A percentile compares a stretch with the other conserved stretches of the same genome.
These are phyloP conservation scores for Helicocarpus griseus DNA, from an alignment of 2,329 filamentous ascomycete genomes.

Conservation along the genomic window DNA sequence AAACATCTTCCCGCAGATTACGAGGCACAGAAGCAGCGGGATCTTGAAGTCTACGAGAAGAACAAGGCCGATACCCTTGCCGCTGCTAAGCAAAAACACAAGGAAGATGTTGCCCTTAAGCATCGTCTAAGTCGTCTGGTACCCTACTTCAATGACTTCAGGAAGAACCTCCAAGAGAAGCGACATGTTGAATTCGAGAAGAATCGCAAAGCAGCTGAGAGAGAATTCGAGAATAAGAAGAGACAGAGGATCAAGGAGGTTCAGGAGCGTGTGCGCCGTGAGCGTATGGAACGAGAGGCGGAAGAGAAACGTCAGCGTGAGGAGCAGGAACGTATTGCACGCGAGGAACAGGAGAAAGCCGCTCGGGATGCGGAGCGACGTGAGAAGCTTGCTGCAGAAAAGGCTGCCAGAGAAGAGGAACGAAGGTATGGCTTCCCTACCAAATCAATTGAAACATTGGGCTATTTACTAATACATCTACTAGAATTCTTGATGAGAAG, in stretches of 20 bases:
- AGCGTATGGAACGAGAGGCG: constrained; percentile 78
- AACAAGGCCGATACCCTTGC: constrained; percentile 66
- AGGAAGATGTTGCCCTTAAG: constrained; percentile 85
- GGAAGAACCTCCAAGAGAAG: constrained; percentile 69
- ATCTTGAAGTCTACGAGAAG: constrained; percentile 70
- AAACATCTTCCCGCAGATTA: constrained; percentile 88
- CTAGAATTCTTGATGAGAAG: constrained; percentile 52
- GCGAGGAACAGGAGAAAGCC: constrained; percentile 78
- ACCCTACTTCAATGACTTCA: constrained; percentile 74
- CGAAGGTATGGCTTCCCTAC: constrained; percentile 40
- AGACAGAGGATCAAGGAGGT: constrained; percentile 77
- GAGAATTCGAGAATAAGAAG: constrained; percentile 88
- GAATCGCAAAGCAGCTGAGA: constrained; percentile 81
- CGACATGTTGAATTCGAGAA: constrained; percentile 94
- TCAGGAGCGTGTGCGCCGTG: constrained; percentile 69
- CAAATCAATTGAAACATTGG: background rate
- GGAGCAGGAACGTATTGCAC: constrained; percentile 71
- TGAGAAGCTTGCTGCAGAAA: constrained; percentile 63
- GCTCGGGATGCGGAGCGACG: constrained; percentile 71
- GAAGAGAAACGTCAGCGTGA: constrained; percentile 68
- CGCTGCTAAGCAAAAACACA: constrained; percentile 80
- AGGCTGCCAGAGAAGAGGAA: constrained; percentile 49
- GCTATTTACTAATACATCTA: constrained; percentile 25
- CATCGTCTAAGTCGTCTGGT: constrained; percentile 80
- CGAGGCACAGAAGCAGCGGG: constrained; percentile 66